Percentiles rank a stretch among this genome's conserved stretches.
phyloP scores from a whole-genome alignment of 352 stramenopile species.

The Plasmopara muralis region DNA sequence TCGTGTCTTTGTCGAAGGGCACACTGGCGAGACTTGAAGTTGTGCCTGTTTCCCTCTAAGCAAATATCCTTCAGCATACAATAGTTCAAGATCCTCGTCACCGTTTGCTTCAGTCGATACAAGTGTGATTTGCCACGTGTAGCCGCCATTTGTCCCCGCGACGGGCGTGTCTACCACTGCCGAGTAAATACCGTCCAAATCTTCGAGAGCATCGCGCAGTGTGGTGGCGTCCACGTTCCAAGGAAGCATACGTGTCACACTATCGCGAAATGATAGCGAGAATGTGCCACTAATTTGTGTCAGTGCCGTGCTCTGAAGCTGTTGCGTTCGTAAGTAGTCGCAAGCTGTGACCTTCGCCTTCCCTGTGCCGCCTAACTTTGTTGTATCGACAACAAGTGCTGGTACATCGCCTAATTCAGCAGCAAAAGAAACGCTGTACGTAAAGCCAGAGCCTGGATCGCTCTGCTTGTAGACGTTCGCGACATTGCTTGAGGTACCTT shows the following conservation, averaged over 20 bases:
- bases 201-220: constrained; percentile 56
- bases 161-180: constrained; percentile 42
- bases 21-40: constrained; percentile 36
- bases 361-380: constrained; percentile 25
- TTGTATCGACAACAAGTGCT: constrained; percentile 44
- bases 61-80: constrained; percentile 83
- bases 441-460: constrained; percentile 38
- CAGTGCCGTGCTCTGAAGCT: constrained; percentile 41
- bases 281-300: constrained; percentile 79
- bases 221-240: constrained; percentile 48
- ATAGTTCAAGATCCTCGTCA: constrained; percentile 32
- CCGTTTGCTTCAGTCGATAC: constrained; percentile 49
- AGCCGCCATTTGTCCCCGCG: constrained; percentile 38
- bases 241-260: constrained; percentile 61
- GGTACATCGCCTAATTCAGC: constrained; percentile 68
- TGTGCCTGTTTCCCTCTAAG: constrained; percentile 38
- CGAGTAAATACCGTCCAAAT: constrained; percentile 66
- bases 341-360: constrained; percentile 76
- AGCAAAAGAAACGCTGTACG: constrained; percentile 69
- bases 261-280: constrained; percentile 68
- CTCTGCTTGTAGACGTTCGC: constrained; percentile 84
- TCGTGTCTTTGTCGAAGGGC: constrained; percentile 35
- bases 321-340: constrained; percentile 76
- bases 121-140: constrained; percentile 85
- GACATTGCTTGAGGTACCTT: constrained; percentile 37